Conservation (phyloP, 2,329 filamentous ascomycete species). For the Xylaria sp. region DNA sequence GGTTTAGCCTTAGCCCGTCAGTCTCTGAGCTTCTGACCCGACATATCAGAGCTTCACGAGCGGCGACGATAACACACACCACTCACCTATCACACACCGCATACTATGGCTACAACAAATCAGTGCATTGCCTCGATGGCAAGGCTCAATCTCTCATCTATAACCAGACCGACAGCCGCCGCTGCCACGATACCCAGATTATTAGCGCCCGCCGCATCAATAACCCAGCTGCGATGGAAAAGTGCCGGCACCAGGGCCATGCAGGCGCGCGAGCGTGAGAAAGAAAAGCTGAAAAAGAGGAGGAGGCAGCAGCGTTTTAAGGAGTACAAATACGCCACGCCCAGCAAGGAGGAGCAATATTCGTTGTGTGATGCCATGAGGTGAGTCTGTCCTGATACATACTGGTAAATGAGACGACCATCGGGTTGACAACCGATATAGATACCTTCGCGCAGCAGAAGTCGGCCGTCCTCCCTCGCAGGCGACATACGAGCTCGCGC, state of each 20-base stretch:
- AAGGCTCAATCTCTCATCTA: constrained; percentile 58
- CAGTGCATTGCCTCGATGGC: constrained; percentile 66
- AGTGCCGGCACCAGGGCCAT: constrained; percentile 44
- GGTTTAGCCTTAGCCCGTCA: constrained; percentile 1
- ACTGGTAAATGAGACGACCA: constrained; percentile 26
- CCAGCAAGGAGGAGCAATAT: constrained; percentile 76
- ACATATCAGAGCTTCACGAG: constrained; percentile 37
- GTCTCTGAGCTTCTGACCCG: constrained; percentile 17
- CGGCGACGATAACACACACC: constrained; percentile 19
- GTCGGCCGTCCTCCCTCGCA: constrained; percentile 79
- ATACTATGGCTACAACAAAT: constrained; percentile 62
- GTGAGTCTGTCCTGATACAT: constrained; percentile 58
- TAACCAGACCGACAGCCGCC: constrained; percentile 54
- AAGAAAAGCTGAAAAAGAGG: constrained; percentile 65
- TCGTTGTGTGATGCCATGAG: constrained; percentile 93
- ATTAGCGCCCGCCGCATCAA: constrained; percentile 55
- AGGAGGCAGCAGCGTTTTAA: constrained; percentile 72
- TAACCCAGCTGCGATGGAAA: constrained; percentile 58
- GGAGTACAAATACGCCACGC: constrained; percentile 70
- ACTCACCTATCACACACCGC: background rate
- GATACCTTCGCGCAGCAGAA: constrained; percentile 91
- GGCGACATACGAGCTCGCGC: constrained; percentile 87
- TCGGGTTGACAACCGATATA: constrained; percentile 51
- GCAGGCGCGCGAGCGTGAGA: constrained; percentile 60
- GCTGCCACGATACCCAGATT: constrained; percentile 59